phyloP scores from a whole-genome alignment of 83 land plant species.

The Picea engelmannii region DNA sequence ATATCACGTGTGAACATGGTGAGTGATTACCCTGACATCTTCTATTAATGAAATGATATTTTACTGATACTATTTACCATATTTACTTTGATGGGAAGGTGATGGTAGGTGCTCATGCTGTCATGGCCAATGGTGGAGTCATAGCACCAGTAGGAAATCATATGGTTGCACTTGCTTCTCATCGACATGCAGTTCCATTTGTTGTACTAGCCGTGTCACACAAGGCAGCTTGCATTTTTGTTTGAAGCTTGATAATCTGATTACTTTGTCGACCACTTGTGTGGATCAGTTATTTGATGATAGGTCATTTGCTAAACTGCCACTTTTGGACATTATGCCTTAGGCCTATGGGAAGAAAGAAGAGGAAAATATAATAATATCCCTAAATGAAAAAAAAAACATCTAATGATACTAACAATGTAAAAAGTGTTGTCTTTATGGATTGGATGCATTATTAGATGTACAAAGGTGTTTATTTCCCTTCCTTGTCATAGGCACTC shows the following conservation, averaged over 20 bases:
- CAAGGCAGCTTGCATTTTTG: conserved; percentile 62
- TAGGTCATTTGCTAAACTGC: not conserved
- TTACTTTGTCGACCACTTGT: not conserved
- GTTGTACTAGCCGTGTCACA: conserved; percentile 72
- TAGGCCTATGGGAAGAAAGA: not conserved
- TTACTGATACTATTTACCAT: not conserved
- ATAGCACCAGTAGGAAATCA: conserved; percentile 58
- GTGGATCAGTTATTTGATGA: not conserved
- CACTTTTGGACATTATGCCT: not conserved
- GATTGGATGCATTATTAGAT: too few relatives aligned
- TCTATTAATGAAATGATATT: not conserved
- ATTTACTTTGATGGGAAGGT: conserved; percentile 50
- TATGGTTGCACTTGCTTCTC: conserved; percentile 98
- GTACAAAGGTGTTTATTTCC: too few relatives aligned
- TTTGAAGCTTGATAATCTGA: not conserved
- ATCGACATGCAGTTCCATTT: conserved; percentile 60
- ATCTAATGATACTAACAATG: too few relatives aligned
- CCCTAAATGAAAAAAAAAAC: not conserved
- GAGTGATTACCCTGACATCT: not conserved
- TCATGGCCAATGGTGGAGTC: conserved; percentile 85
- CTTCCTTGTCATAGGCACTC: too few relatives aligned
- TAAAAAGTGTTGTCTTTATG: too few relatives aligned
- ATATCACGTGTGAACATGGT: conserved; percentile 99
- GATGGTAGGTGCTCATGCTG: conserved; percentile 99
- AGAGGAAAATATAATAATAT: not conserved